These are phyloP conservation scores for Nakazawaea anatomiae DNA, from an alignment of 805 yeast genomes.

Conservation along the genomic window DNA sequence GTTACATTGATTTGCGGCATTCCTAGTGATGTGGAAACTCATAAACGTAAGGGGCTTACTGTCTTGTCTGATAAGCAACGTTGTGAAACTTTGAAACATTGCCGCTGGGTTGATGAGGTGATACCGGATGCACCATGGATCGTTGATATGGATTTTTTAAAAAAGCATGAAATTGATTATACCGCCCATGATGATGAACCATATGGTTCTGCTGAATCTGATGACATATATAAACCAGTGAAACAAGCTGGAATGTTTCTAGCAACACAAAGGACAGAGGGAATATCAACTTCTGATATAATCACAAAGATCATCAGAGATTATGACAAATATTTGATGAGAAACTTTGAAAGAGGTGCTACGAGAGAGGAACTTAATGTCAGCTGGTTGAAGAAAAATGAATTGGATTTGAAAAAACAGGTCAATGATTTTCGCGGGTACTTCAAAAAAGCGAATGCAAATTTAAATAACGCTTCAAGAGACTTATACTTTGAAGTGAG, in stretches of 20 bases:
- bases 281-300: constrained; percentile 92
- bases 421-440: constrained; percentile 81
- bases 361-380: constrained; percentile 94
- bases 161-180: constrained; percentile 79
- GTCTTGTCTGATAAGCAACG: constrained; percentile 86
- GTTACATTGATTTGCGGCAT: constrained; percentile 85
- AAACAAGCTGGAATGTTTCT: constrained; percentile 87
- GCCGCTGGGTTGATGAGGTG: constrained; percentile 98
- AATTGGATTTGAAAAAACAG: constrained; percentile 87
- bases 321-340: constrained; percentile 93
- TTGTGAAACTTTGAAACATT: constrained; percentile 85
- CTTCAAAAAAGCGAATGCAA: constrained; percentile 70
- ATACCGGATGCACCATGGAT: constrained; percentile 95
- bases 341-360: constrained; percentile 97
- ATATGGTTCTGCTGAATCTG: constrained; percentile 81
- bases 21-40: constrained; percentile 87
- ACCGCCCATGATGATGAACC: constrained; percentile 98
- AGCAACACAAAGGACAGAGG: constrained; percentile 95
- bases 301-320: constrained; percentile 93
- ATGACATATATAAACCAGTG: constrained; percentile 90
- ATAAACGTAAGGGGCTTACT: constrained; percentile 87
- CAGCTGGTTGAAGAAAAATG: constrained; percentile 96
- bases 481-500: constrained; percentile 84
- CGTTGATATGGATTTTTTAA: constrained; percentile 75
- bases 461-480: constrained; percentile 64